These are phyloP conservation scores for Elsinoe fawcettii DNA, from an alignment of 2,329 filamentous ascomycete species.

Conservation along the genomic window DNA sequence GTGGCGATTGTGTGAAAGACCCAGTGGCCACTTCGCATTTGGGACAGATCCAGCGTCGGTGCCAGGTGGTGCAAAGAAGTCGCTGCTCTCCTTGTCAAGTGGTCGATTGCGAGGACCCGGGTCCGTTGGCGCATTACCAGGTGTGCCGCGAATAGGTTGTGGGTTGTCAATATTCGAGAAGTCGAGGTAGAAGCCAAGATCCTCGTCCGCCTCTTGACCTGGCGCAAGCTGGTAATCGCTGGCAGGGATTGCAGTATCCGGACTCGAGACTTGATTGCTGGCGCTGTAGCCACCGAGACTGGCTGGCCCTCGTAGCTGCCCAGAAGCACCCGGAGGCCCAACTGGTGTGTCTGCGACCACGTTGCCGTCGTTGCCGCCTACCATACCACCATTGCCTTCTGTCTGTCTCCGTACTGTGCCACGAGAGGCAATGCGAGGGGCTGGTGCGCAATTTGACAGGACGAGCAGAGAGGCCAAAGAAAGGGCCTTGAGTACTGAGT, in stretches of 20 bases:
- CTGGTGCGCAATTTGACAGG: constrained; percentile 11
- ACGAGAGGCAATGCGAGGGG: background rate
- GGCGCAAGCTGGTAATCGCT: constrained; percentile 32
- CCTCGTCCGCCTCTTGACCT: constrained; percentile 31
- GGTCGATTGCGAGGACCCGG: constrained; percentile 31
- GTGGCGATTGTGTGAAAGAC: constrained; percentile 35
- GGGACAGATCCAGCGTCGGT: constrained; percentile 34
- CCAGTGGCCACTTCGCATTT: constrained; percentile 39
- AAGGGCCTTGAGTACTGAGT: background rate
- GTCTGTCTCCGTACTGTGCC: background rate
- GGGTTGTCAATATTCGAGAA: constrained; percentile 34
- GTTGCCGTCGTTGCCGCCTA: constrained; percentile 12
- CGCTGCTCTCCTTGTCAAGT: constrained; percentile 34
- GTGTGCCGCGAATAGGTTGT: constrained; percentile 33
- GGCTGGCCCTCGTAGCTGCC: constrained; percentile 30
- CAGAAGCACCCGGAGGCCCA: constrained; percentile 30
- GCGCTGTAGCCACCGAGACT: constrained; percentile 30
- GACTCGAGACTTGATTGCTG: constrained; percentile 26
- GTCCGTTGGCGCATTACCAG: constrained; percentile 32
- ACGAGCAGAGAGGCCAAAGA: constrained; percentile 6
- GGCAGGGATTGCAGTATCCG: constrained; percentile 28
- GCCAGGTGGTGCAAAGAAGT: constrained; percentile 33
- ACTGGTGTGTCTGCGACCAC: constrained; percentile 19
- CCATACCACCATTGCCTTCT: background rate
- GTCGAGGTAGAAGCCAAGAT: constrained; percentile 35